Base-by-base conservation (phyloP, 2,329 filamentous ascomycete species). In the Paraconiothyrium sp. region DNA sequence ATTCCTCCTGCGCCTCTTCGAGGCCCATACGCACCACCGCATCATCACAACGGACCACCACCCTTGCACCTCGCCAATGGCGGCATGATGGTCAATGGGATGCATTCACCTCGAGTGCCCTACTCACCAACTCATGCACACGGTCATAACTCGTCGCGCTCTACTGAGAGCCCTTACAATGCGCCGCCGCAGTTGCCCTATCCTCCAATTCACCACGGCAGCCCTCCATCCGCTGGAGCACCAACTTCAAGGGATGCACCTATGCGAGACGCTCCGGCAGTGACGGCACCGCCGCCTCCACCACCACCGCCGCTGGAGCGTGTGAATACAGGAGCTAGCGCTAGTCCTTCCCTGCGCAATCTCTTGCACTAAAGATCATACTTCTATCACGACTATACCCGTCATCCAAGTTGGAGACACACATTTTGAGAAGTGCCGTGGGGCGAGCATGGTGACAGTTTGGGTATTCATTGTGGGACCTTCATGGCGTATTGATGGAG, bases 331-430 rank as follows among this genome's bases (percentile, higher is more conserved):
- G 78, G 76, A 51, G 78, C 82, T 14, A 84, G 82, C 62, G 82
- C 82, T 13, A 83, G 81, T 63, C 82, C 82, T 14, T 83, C 78
- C 60, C 71, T 84, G 69, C 77, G 79, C 58, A 84, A 84, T 67
- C 66, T 84, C 61, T 69, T 84, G 63, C 79, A 82, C 71, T 83
- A 76, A 66, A 65, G 24, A 48, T 52, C 63, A 60, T 57, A 59
- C 30, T 39, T 27, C 59, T 58, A 55, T 20, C 58, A 24, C 41
- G 61, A 35, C 48, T 64, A 30, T 57, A 60, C 55, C 56, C 39
- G 14, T 65, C 49, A 51, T 37, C 32, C 46, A 13, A 32, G 39
- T 16, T 27, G 13, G 39, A 24, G 27, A 35, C 14, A 22, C 3
- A n/a, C 30, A 20, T 20, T 8, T 44, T 30, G 22, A 43, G 22